A percentile compares a stretch with the other conserved stretches of the same genome.
Evolutionary conservation across 805 yeast genomes (phyloP).

Genomic region (Ogataea saltuana): DNA sequence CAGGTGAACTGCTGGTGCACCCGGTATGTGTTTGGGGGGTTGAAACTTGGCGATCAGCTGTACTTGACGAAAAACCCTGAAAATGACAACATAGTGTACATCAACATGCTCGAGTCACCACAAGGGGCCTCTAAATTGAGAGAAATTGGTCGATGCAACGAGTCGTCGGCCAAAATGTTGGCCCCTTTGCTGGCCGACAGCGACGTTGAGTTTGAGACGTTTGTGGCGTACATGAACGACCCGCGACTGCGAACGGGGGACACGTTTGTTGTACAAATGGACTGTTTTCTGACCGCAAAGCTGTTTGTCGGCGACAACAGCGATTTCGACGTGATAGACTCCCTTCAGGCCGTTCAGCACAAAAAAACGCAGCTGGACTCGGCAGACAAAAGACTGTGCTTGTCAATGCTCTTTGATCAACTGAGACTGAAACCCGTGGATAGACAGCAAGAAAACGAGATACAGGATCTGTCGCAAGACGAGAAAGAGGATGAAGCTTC

Average conservation of each 20-base stretch:
- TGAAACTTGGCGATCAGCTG: constrained; percentile 43
- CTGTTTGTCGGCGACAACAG: constrained; percentile 44
- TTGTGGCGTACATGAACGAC: constrained; percentile 56
- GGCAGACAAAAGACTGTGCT: constrained; percentile 8
- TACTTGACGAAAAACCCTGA: constrained; percentile 21
- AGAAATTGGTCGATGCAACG: constrained; percentile 78
- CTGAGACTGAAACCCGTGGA: constrained; percentile 13
- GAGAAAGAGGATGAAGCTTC: constrained; percentile 11
- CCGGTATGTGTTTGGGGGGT: constrained; percentile 53
- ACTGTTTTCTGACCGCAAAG: constrained; percentile 49
- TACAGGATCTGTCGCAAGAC: constrained; percentile 56
- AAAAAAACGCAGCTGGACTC: background rate
- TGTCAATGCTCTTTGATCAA: constrained; percentile 19
- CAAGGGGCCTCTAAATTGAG: too few species aligned
- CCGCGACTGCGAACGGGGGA: constrained; percentile 71
- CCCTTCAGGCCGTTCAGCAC: constrained; percentile 6
- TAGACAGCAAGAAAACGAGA: constrained; percentile 33
- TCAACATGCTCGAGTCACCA: constrained; percentile 20
- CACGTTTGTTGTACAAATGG: constrained; percentile 66
- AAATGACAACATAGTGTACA: constrained; percentile 29
- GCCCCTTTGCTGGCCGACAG: constrained; percentile 62
- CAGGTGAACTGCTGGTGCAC: constrained; percentile 72
- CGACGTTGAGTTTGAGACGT: constrained; percentile 55
- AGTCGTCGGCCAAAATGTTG: constrained; percentile 63
- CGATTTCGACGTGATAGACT: constrained; percentile 12